These are phyloP conservation scores for Epichloe amarillans DNA, from an alignment of 2,329 filamentous ascomycete species.

Conservation along the genomic window DNA sequence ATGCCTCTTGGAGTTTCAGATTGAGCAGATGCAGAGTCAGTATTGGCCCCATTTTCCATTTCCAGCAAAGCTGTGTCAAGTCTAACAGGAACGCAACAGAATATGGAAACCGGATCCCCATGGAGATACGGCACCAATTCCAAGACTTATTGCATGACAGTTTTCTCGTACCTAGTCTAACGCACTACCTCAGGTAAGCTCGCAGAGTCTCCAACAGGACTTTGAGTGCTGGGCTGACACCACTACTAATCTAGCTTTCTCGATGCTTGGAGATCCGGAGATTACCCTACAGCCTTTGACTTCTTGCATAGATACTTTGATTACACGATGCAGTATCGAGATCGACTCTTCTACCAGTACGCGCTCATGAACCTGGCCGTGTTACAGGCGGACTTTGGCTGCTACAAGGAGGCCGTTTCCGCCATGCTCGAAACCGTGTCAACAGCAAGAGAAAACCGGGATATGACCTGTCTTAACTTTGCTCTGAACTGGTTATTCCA, in stretches of 20 bases:
- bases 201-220: neutral
- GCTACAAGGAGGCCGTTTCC: conserved; percentile 75
- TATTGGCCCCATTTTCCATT: conserved; percentile 2
- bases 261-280: conserved; percentile 81
- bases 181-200: conserved; percentile 56
- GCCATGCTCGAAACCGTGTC: conserved; percentile 92
- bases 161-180: conserved; percentile 55
- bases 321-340: conserved; percentile 77
- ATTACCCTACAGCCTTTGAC: conserved; percentile 83
- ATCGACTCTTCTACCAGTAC: conserved; percentile 85
- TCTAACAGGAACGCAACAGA: conserved; percentile 28
- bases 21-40: conserved; percentile 73
- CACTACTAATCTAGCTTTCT: conserved; percentile 49
- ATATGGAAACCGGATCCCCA: conserved; percentile 64
- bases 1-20: conserved; percentile 71
- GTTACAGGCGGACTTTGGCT: conserved; percentile 89
- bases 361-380: conserved; percentile 87
- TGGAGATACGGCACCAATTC: conserved; percentile 59
- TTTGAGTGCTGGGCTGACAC: neutral
- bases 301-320: conserved; percentile 91
- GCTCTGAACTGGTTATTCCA: conserved; percentile 93
- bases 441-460: conserved; percentile 86
- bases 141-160: conserved; percentile 54
- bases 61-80: neutral
- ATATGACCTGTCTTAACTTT: conserved; percentile 87